Evolutionary conservation across 352 stramenopile genomes (phyloP), one percentile per base, ranked within the genome.

Genomic region (Phytophthora ohioensis): DNA sequence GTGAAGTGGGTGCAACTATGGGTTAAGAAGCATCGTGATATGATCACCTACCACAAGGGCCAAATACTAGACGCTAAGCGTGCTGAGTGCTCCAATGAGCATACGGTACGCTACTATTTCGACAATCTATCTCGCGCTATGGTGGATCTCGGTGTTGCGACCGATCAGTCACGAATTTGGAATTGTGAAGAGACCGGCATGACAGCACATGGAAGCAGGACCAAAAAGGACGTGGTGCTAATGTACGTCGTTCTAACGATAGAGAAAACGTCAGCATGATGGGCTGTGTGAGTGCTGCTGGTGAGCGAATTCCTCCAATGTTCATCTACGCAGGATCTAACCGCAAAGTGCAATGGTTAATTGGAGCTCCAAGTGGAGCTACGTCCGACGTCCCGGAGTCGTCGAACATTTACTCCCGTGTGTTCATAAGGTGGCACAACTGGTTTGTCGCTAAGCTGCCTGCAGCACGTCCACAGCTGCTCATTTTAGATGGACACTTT

Each of bases 231-330:
- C n/a, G 38, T 11, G 12, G 36, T 4, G 30, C 59, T 3, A 59
- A 67, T n/a, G 39, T 55, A 3, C 59, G 34, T 1, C 39, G 48
- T 2, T 67, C 49, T 2, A 12, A 32, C 4, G 48, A 54, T 12
- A 48, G 59, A 1, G 48, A 47, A 21, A 67, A 67, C 2, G 49
- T 67, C 11, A 55, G 59, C 6, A 54, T 55, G 36, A 58, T 67
- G 58, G 48, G 47, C 5, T 67, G 48, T 41, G 27, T 67, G n/a
- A 59, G 54, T n/a, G 48, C 59, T 4, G 48, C 4, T 35, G 59
- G 59, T 0, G 48, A n/a, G 2, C 2, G 27, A 1, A 55, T 59
- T 21, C 48, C 59, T 4, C 59, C 59, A 1, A 54, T 59, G 38
- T 59, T 46, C 8, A 55, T 67, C 13, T 67, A 38, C 12, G 48